Percentiles rank a stretch among this genome's conserved stretches.
phyloP scores from a whole-genome alignment of 2,329 filamentous ascomycete species.

The Fusarium tjaetaba region DNA sequence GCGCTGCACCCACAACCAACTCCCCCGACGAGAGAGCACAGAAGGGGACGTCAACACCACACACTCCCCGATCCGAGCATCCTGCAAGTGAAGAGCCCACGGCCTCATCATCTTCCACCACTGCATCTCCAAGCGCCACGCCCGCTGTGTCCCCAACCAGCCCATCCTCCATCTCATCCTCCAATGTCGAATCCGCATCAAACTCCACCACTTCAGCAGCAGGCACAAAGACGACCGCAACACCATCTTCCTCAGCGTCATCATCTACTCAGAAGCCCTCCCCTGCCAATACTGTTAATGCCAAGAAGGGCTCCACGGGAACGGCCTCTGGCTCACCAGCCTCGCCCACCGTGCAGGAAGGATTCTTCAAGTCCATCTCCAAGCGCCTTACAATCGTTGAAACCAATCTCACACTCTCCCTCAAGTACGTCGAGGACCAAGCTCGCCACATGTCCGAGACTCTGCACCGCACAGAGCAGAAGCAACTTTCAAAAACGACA shows the following conservation, averaged over 20 bases:
- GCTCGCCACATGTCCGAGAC: constrained; percentile 90
- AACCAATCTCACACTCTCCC: constrained; percentile 88
- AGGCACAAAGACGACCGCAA: constrained; percentile 25
- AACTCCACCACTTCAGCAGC: constrained; percentile 15
- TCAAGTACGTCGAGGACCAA: constrained; percentile 97
- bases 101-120: constrained; percentile 18
- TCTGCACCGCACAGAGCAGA: constrained; percentile 85
- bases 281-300: constrained; percentile 24
- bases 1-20: neutral
- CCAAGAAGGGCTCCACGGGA: constrained; percentile 45
- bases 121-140: constrained; percentile 19
- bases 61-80: constrained; percentile 15
- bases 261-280: constrained; percentile 23
- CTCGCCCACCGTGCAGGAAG: constrained; percentile 90
- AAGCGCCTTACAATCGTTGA: constrained; percentile 93
- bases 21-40: constrained; percentile 16
- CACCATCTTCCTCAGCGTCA: constrained; percentile 4
- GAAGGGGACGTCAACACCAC: constrained; percentile 16
- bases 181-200: constrained; percentile 1
- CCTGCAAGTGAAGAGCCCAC: constrained; percentile 17
- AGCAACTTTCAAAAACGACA: constrained; percentile 84
- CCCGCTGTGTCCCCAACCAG: constrained; percentile 31
- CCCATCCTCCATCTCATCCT: constrained; percentile 31
- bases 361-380: constrained; percentile 96
- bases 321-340: constrained; percentile 42